Evolutionary conservation across 129 eudicot genomes (phyloP).

Genomic region (Pseudognaphalium luteoalbum): DNA sequence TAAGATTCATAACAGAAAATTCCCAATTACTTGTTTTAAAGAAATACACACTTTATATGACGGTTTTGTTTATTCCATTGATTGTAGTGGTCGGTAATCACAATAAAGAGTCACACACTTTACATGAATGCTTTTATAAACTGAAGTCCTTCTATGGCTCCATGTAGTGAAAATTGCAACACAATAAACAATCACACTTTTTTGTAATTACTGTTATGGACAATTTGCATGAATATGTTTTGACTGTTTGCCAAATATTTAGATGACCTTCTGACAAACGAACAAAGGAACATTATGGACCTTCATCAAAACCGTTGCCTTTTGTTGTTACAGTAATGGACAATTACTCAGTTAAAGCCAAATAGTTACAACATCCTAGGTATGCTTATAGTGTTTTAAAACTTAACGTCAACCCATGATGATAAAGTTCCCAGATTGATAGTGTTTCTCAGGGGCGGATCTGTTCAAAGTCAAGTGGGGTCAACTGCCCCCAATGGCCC

Average conservation of each 20-base stretch:
- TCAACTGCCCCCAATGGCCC: too few relatives aligned
- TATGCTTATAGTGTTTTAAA: not conserved
- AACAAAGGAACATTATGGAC: not conserved
- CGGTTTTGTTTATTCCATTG: not conserved
- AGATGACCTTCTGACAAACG: not conserved
- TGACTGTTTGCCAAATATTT: not conserved
- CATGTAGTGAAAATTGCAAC: slow-evolving; percentile 3
- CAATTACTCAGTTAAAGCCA: not conserved
- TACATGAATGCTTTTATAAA: slow-evolving; percentile 8
- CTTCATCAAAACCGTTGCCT: not conserved
- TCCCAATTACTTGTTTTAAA: not conserved
- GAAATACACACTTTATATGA: slow-evolving; percentile 4
- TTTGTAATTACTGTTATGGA: not conserved
- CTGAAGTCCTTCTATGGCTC: not conserved
- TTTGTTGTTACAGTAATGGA: not conserved
- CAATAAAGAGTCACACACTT: not conserved
- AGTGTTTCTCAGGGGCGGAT: not conserved
- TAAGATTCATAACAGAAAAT: slow-evolving; percentile 30
- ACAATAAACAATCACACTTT: not conserved
- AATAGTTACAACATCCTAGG: not conserved
- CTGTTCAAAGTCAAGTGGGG: too few relatives aligned
- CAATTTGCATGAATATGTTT: not conserved
- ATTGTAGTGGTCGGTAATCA: not conserved
- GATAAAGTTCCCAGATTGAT: not conserved
- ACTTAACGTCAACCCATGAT: not conserved